These are phyloP conservation scores for Neurospora terricola DNA, from an alignment of 495 filamentous ascomycete species.

Conservation along the genomic window DNA sequence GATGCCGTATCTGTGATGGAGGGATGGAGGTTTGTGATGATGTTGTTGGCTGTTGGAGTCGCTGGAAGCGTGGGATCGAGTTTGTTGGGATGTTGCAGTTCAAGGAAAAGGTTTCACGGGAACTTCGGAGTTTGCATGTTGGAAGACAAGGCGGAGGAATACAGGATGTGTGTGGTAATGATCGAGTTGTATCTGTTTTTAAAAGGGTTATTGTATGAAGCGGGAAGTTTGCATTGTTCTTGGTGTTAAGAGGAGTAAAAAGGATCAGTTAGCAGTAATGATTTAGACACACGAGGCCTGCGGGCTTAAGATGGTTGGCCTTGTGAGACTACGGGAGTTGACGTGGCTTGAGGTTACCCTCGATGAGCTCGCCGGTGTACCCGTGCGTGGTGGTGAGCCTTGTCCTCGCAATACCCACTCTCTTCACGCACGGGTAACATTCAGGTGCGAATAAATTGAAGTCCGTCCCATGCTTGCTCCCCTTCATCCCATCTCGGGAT, in stretches of 20 bases:
- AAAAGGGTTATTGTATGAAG: neutral
- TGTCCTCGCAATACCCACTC: no score
- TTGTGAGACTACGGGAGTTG: neutral
- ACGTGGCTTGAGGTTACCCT: neutral
- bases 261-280: neutral
- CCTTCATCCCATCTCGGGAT: neutral
- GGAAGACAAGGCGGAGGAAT: neutral
- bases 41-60: neutral
- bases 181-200: neutral
- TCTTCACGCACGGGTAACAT: no score
- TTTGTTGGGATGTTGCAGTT: neutral
- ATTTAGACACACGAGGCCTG: neutral
- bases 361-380: neutral
- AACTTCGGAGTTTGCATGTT: neutral
- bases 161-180: neutral
- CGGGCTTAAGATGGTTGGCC: neutral
- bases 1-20: constrained; percentile 82
- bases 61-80: neutral
- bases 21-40: neutral
- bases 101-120: neutral
- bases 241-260: neutral
- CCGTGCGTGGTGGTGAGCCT: no score
- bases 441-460: neutral
- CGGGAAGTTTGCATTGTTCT: neutral
- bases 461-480: neutral